phyloP scores from a whole-genome alignment of 1,284 basidiomycete species.

The Moesziomyces globuligerus region DNA sequence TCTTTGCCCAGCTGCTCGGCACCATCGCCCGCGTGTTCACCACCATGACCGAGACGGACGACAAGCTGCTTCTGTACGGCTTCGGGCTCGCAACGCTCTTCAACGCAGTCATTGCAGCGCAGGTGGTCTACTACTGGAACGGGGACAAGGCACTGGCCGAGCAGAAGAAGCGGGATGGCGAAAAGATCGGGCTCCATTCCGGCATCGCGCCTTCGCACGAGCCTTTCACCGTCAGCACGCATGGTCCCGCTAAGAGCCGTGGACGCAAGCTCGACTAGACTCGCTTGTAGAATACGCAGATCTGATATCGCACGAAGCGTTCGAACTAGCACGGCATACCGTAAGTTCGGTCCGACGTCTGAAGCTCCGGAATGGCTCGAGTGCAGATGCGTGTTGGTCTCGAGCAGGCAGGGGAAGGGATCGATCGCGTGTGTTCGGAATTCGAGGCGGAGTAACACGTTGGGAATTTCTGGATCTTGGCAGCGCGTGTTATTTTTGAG shows the following conservation, averaged over 20 bases:
- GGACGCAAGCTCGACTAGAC: slow-evolving; percentile 37
- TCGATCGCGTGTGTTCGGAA: too few relatives aligned
- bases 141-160: slow-evolving; percentile 36
- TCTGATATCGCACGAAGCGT: neutral
- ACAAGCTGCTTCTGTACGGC: slow-evolving; percentile 63
- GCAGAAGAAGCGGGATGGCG: slow-evolving; percentile 36
- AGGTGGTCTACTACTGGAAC: slow-evolving; percentile 65
- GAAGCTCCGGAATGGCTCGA: too few relatives aligned
- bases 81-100: slow-evolving; percentile 66
- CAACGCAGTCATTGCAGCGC: slow-evolving; percentile 62
- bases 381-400: too few relatives aligned
- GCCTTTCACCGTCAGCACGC: slow-evolving; percentile 36
- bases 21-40: slow-evolving; percentile 65
- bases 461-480: too few relatives aligned
- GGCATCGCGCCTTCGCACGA: slow-evolving; percentile 16
- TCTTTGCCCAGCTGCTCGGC: slow-evolving; percentile 65
- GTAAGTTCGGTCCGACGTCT: too few relatives aligned
- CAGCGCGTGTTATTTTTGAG: too few relatives aligned
- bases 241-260: slow-evolving; percentile 24
- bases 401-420: too few relatives aligned
- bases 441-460: too few relatives aligned
- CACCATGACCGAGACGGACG: slow-evolving; percentile 66
- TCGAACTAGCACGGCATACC: too few relatives aligned
- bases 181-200: slow-evolving; percentile 22
- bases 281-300: neutral